Base-by-base conservation (phyloP, 257 asterid species). In the Solanum chiquidenum region DNA sequence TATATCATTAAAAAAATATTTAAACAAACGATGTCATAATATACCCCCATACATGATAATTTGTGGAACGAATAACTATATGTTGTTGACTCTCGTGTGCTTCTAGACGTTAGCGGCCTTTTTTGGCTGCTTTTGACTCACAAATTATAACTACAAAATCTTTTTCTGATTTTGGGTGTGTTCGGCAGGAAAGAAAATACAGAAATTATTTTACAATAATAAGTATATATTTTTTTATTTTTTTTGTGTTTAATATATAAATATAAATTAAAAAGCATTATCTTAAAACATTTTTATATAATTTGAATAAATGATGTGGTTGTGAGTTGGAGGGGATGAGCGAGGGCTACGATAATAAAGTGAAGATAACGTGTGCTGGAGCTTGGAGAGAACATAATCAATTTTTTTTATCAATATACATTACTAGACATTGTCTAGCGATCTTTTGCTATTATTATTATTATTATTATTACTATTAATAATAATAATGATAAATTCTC, bases 331-430 rank as follows among this genome's bases (percentile, higher is more conserved):
- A 29, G n/a, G n/a, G 12, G 40, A 71, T 16, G 40, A 0, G 2
- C 1, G 7, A 0, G 2, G 1, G 7, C 5, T 31, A 7, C 0
- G 38, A 0, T 13, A 1, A 6, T 69, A 9, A 31, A 7, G 7
- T 7, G 5, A 31, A 31, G 12, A 71, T 7, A 16, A 68, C 0
- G 1, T 29, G 5, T 13, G 5, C 13, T 68, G 5, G 37, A 68
- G 11, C 0, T 14, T 6, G 10, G 11, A 29, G 21, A 68, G 7
- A 5, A 62, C 6, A 23, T 7, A 58, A 8, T 62, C 12, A 29
- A 29, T 1, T 3, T 42, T 10, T 42, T 42, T 11, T 3, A 1
- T 42, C 14, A 11, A 42, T 42, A 10, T 10, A 11, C 3, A 42
- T 37, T 6, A 37, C 6, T 5, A 37, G 40, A 6, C 40, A 5